Evolutionary conservation across 1,139 yeast genomes (phyloP), one percentile per base, ranked within the genome.

Genomic region (Kodamaea alishanica): DNA sequence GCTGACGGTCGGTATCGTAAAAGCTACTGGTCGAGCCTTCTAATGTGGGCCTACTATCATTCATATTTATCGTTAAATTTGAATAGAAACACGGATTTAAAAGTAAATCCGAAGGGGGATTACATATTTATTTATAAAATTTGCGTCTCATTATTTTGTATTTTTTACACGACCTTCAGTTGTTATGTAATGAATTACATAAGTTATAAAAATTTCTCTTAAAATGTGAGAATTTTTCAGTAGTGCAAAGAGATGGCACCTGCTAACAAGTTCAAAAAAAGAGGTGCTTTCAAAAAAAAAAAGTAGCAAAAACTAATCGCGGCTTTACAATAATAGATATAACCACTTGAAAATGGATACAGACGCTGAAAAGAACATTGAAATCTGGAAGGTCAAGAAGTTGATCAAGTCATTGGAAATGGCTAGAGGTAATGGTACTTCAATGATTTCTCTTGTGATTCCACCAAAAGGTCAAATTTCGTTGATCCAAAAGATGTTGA

Each of bases 301-400:
- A 15, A 15, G 20, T 4, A 15, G 4, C 20, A 15, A 15, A 15
- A 15, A 15, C 20, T 15, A 3, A 15, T 15, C 20, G 20, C 20
- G 20, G 20, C 20, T 15, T 15, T 15, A 15, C 20, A 15, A n/a
- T n/a, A n/a, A n/a, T n/a, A 15, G 20, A 15, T 15, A 15, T 4
- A 10, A 9, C 12, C 34, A 32, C 31, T 28, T n/a, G 32, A 31
- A 22, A 15, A 41, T 41, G 44, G 62, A 57, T 45, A 50, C 54
- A 33, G 94, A 84, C 49, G 97, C 97, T 37, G 97, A 92, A 63
- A 89, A 86, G 73, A 90, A 89, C 70, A 92, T 92, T 63, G 96
- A 92, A 74, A 89, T 92, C 72, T 92, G 98, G 98, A 92, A 92
- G 81, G 84, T 92, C 76, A 90, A 90, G 75, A 92, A 92, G 70